Evolutionary conservation across 305 asterid species (phyloP), one percentile per base, ranked within the genome.

Genomic region (Striga hermonthica): DNA sequence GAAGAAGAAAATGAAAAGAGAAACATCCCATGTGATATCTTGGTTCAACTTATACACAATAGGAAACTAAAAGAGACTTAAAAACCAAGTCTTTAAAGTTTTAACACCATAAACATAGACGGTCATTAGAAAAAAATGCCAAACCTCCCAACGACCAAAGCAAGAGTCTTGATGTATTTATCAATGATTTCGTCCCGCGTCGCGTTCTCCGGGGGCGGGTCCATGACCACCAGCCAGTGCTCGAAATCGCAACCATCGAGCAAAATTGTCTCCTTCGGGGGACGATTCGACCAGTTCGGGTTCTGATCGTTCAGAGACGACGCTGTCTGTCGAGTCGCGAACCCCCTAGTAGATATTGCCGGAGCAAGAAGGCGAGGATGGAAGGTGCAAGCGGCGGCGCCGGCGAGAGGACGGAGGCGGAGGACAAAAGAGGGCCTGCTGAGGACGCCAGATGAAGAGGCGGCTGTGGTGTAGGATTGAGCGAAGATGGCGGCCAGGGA

Each of bases 201-300:
- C 0, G 82, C 80, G 7, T 86, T 89, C 5, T 81, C 92, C 54
- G 86, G 88, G 5, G 99, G 99, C 68, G 79, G 80, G 78, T 90
- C 97, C 86, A 93, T 52, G 45, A 93, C 99, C 61, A 93, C 91
- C 6, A 90, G 95, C 99, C 97, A 93, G 74, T 93, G 99, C 80
- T 90, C 97, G 15, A 90, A 93, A 81, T 93, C 99, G 62, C 99
- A 90, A 0, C 97, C 99, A 52, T 93, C 99, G 49, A 93, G 96
- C 78, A 88, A 43, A 66, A 93, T 84, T 5, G 96, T 88, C 88
- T 90, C 97, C 74, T 88, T 86, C 0, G 97, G 96, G n/a, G 96
- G 99, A 0, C 96, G 90, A 48, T 90, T 93, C 16, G 96, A 75
- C 88, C 90, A 90, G 79, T 90, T 93, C 28, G 96, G 97, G 81